Base-by-base conservation (phyloP, 495 filamentous ascomycete genomes). In the Endocarpon pusillum region DNA sequence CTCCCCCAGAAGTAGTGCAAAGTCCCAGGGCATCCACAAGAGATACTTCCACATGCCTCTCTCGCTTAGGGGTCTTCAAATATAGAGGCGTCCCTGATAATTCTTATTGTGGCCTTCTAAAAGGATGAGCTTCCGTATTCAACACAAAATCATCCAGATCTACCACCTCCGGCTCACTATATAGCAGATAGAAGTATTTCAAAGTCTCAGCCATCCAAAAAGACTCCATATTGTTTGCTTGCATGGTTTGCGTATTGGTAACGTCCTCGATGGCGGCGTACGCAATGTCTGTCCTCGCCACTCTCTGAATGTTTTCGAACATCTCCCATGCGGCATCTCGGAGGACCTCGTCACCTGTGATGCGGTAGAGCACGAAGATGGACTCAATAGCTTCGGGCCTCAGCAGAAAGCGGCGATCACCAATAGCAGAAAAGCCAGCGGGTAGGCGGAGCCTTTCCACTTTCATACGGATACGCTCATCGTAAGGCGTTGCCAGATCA, bases 121-220 rank as follows among this genome's bases (percentile, higher is more conserved):
- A 31, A 5, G 46, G 46, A 25, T 47, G 46, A 16, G 40, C 41
- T 35, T 49, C 67, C 20, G 67, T 71, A 36, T 64, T 71, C 33
- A 70, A 64, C 31, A 71, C 65, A 45, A 51, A 71, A 36, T 66
- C 54, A 47, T 70, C 67, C 41, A 72, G 38, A 32, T 55, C 66
- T n/a, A 66, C 47, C 22, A 65, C 40, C 31, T 57, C 51, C 4
- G 61, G 54, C 40, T 62, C 53, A 16, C 52, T 49, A 43, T 70
- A 70, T 11, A 49, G 52, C 20, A 71, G 46, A 35, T 65, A 71
- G 35, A 71, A 57, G 41, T 72, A 72, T 49, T 67, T 71, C 34
- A 66, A 42, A 35, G 58, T 60, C 46, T 66, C 59, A 10, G 61
- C 61, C 38, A 58, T 47, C 50, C 62, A 66, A 44, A 64, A 66